Conservation (phyloP, 1,284 basidiomycete genomes). For the Apiotrichum brassicae region DNA sequence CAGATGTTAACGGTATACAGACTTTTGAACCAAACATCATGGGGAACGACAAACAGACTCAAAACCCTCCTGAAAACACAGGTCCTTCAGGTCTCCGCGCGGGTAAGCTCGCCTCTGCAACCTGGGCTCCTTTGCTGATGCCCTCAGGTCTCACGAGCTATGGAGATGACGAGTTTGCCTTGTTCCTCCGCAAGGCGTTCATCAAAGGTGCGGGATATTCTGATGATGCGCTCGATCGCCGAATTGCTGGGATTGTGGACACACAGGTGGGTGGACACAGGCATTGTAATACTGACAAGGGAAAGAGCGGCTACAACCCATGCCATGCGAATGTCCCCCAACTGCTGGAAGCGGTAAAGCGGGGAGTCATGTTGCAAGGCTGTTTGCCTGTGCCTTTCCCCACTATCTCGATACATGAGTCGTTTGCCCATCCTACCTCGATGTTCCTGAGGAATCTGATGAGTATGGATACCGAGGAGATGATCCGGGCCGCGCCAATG, state of each 20-base stretch:
- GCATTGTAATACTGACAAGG: not conserved
- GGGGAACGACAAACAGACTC: no score
- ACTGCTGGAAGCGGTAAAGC: slow-evolving; percentile 38
- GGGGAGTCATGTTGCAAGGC: slow-evolving; percentile 39
- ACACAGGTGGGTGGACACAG: slow-evolving; percentile 24
- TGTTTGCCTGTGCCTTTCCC: slow-evolving; percentile 41
- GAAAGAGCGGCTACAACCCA: slow-evolving; percentile 39
- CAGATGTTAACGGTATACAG: no score
- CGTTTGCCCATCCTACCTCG: slow-evolving; percentile 40
- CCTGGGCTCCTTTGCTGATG: no score
- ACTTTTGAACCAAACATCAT: no score
- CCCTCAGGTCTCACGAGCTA: slow-evolving; percentile 29
- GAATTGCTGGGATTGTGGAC: slow-evolving; percentile 42
- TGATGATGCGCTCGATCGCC: slow-evolving; percentile 41
- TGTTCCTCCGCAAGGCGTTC: slow-evolving; percentile 46
- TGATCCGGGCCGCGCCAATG: slow-evolving; percentile 44
- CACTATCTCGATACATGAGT: slow-evolving; percentile 43
- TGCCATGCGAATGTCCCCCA: slow-evolving; percentile 41
- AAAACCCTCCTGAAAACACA: no score
- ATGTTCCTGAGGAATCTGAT: slow-evolving; percentile 45
- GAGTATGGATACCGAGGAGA: slow-evolving; percentile 44
- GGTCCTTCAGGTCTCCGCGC: not conserved
- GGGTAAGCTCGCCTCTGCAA: not conserved
- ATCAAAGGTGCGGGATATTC: slow-evolving; percentile 46
- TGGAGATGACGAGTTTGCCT: slow-evolving; percentile 42